These are phyloP conservation scores for Lactuca sativa DNA, from an alignment of 129 eudicot species.

Conservation along the genomic window DNA sequence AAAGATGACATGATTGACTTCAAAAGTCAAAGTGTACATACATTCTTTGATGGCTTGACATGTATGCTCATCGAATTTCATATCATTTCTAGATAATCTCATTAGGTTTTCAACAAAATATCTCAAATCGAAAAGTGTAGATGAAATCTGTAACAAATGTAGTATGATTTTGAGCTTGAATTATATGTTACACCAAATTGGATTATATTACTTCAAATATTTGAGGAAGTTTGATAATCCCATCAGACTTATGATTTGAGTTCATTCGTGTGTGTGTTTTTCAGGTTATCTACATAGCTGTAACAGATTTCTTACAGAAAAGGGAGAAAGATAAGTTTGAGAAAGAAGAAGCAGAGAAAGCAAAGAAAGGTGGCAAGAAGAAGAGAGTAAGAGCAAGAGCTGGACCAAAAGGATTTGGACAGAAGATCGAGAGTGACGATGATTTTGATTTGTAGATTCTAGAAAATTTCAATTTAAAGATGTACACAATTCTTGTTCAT, in stretches of 20 bases:
- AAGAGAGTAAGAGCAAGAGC: conserved; percentile 43
- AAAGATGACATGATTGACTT: conserved; percentile 13
- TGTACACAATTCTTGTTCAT: conserved; percentile 8
- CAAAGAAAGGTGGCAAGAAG: conserved; percentile 59
- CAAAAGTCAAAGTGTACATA: background rate
- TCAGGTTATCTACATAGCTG: conserved; percentile 82
- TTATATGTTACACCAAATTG: conserved; percentile 2
- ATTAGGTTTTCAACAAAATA: background rate
- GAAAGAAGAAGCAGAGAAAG: conserved; percentile 69
- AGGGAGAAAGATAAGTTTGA: conserved; percentile 71
- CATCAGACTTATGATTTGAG: background rate
- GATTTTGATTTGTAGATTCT: conserved; percentile 31
- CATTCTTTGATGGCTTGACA: background rate
- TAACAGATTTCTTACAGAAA: conserved; percentile 72
- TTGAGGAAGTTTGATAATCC: background rate
- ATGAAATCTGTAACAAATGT: background rate
- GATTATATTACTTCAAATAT: background rate
- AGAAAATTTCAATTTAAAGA: background rate
- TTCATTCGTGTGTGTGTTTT: conserved; percentile 11
- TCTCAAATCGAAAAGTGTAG: background rate
- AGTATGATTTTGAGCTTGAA: conserved; percentile 9
- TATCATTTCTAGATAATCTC: background rate
- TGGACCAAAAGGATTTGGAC: conserved; percentile 68
- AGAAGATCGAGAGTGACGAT: conserved; percentile 41
- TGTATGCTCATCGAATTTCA: conserved; percentile 2